Evolutionary conservation across 1,139 yeast genomes (phyloP).

Genomic region (Fermentozyma sake): DNA sequence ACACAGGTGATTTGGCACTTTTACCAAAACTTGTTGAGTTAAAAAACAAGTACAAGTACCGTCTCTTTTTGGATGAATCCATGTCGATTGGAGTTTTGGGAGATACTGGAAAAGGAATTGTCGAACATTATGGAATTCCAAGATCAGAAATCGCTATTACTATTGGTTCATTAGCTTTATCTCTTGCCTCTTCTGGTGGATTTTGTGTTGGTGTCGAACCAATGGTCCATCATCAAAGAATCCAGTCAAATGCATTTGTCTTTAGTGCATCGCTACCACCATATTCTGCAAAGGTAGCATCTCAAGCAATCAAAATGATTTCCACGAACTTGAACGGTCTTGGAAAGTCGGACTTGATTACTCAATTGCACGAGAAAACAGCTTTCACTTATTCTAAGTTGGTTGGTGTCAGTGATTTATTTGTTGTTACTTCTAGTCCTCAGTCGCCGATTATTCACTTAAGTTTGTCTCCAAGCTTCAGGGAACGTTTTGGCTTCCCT

Average conservation of each 20-base stretch:
- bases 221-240: slow-evolving; percentile 90
- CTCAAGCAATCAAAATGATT: slow-evolving; percentile 50
- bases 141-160: slow-evolving; percentile 74
- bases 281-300: slow-evolving; percentile 73
- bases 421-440: slow-evolving; percentile 54
- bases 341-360: slow-evolving; percentile 30
- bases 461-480: slow-evolving; percentile 41
- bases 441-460: slow-evolving; percentile 69
- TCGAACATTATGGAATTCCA: slow-evolving; percentile 66
- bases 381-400: slow-evolving; percentile 17
- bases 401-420: slow-evolving; percentile 6
- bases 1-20: slow-evolving; percentile 76
- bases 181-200: slow-evolving; percentile 92
- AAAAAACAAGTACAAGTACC: slow-evolving; percentile 76
- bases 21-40: slow-evolving; percentile 67
- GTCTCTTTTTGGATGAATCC: slow-evolving; percentile 84
- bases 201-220: slow-evolving; percentile 83
- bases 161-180: slow-evolving; percentile 77
- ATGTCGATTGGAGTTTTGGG: slow-evolving; percentile 87
- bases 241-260: slow-evolving; percentile 84
- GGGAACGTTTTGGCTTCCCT: slow-evolving; percentile 42
- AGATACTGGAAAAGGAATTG: slow-evolving; percentile 75
- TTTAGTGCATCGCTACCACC: slow-evolving; percentile 96
- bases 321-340: slow-evolving; percentile 24
- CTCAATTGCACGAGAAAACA: slow-evolving; percentile 23